phyloP scores from a whole-genome alignment of 2,329 filamentous ascomycete genomes.

The Cladosporium sp. region DNA sequence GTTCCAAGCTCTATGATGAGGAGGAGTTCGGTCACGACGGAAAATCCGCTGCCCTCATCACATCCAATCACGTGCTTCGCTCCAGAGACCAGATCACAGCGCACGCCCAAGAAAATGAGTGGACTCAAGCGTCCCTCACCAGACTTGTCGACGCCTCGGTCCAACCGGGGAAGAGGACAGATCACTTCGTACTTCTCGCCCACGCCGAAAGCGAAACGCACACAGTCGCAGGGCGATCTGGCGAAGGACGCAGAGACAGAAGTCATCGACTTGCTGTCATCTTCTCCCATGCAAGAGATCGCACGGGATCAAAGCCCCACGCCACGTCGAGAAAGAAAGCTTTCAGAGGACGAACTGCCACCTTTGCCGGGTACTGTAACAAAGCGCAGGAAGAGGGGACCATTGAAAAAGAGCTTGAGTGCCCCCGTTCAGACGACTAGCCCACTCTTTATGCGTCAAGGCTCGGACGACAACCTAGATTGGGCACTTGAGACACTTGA shows the following conservation, averaged over 20 bases:
- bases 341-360: slow-evolving; percentile 6
- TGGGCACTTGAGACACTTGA: too few relatives aligned
- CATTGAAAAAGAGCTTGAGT: slow-evolving; percentile 25
- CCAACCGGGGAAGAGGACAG: slow-evolving; percentile 18
- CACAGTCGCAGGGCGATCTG: background rate
- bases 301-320: slow-evolving; percentile 2
- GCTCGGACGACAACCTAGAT: too few relatives aligned
- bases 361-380: slow-evolving; percentile 29
- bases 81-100: slow-evolving; percentile 8
- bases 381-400: slow-evolving; percentile 24
- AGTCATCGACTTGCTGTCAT: slow-evolving; percentile 27
- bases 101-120: slow-evolving; percentile 18
- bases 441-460: background rate
- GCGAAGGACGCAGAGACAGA: slow-evolving; percentile 9
- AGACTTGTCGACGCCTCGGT: slow-evolving; percentile 20
- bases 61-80: background rate
- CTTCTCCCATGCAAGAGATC: slow-evolving; percentile 17
- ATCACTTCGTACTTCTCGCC: slow-evolving; percentile 25
- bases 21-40: background rate
- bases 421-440: slow-evolving; percentile 19
- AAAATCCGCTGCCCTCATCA: slow-evolving; percentile 4
- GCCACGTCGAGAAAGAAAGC: background rate
- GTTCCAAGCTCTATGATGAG: background rate
- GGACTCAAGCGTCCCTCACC: slow-evolving; percentile 23
- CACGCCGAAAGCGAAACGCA: slow-evolving; percentile 15